Conservation (phyloP, 2,329 filamentous ascomycete species). For the Ophiobolus disseminans region DNA sequence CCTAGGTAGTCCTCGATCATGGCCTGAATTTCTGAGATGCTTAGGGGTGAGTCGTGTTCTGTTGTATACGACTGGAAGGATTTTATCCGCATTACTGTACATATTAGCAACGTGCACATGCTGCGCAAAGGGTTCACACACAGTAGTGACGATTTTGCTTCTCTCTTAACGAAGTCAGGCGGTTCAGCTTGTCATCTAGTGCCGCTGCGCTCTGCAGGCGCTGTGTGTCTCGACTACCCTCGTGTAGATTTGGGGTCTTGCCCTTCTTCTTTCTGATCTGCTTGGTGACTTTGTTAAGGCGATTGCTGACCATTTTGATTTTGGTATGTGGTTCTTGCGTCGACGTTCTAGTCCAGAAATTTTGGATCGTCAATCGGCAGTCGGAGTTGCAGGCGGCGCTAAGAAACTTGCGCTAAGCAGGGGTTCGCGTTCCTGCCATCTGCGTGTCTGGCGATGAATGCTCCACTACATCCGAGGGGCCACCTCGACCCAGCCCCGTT, state of each 20-base stretch:
- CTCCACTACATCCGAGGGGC: conserved; percentile 25
- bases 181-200: conserved; percentile 82
- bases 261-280: conserved; percentile 87
- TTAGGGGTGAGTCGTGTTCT: conserved; percentile 57
- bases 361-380: conserved; percentile 31
- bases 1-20: conserved; percentile 58
- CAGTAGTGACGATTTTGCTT: conserved; percentile 78
- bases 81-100: conserved; percentile 67
- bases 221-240: conserved; percentile 85
- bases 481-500: conserved; percentile 8
- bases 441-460: conserved; percentile 25
- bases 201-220: conserved; percentile 79
- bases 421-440: conserved; percentile 23
- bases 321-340: conserved; percentile 3
- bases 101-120: not conserved
- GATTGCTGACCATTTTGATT: conserved; percentile 56
- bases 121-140: conserved; percentile 52
- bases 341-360: conserved; percentile 24
- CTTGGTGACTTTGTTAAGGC: conserved; percentile 84
- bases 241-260: conserved; percentile 77
- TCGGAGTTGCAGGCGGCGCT: conserved; percentile 21
- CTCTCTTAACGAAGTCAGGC: conserved; percentile 70
- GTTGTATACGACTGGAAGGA: conserved; percentile 75
- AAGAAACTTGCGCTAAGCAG: conserved; percentile 19
- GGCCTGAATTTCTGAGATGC: conserved; percentile 63